Base-by-base conservation (phyloP, 1,139 yeast species). In the Suhomyces bolitotheri region DNA sequence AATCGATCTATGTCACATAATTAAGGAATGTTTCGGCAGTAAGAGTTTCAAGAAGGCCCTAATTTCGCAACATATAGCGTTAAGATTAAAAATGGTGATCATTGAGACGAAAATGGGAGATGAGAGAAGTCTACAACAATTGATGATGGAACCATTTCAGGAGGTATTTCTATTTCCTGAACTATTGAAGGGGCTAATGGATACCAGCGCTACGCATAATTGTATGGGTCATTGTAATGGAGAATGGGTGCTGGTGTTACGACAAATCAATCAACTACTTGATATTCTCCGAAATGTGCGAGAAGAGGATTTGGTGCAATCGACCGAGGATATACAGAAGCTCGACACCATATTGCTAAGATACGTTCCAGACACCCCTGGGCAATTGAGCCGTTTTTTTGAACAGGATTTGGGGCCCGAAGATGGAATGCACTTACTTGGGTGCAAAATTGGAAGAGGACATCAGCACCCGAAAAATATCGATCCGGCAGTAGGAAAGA, bases 71-170 rank as follows among this genome's bases (percentile, higher is more conserved):
- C n/a, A n/a, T n/a, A n/a, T n/a, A n/a, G n/a, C n/a, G n/a, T n/a
- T n/a, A n/a, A n/a, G n/a, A n/a, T n/a, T n/a, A n/a, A 34, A 34
- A 29, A 15, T 8, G 10, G n/a, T 27, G 9, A 16, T 25, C 3
- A 29, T 29, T 15, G 17, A 25, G 11, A n/a, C n/a, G n/a, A 11
- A 16, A 10, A 14, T 22, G 8, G 21, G 14, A 7, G 17, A 13
- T 17, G 21, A 15, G n/a, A 3, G 11, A 7, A 7, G 5, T 11
- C 20, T 12, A 5, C 11, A 19, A 9, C 13, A 15, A 8, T 34
- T 34, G 33, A 11, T 17, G 14, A 6, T 15, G n/a, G 25, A 28
- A 29, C 46, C 45, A 5, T 28, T 41, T 6, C 40, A 38, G 16
- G 32, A 35, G 15, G 25, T 35, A 5, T 28, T 35, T 26, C 22